These are phyloP conservation scores for Thielaviopsis euricoi DNA, from an alignment of 2,329 filamentous ascomycete species.

Conservation along the genomic window DNA sequence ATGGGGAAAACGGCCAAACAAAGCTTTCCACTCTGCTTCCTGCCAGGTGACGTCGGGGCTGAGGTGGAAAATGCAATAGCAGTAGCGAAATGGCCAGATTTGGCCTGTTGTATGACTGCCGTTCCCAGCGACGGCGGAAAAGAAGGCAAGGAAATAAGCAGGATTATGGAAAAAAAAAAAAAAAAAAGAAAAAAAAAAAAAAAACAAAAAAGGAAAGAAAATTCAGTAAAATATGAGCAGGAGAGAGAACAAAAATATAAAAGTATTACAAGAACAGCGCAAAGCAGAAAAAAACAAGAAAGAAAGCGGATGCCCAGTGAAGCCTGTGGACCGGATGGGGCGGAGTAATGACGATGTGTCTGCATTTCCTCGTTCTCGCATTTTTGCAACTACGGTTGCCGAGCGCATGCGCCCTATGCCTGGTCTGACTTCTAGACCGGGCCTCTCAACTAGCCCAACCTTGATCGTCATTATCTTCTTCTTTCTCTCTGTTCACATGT, in stretches of 20 bases:
- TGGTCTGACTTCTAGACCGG: not conserved
- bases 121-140: too few relatives aligned
- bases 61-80: not conserved
- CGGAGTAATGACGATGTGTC: not conserved
- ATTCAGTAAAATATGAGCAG: too few relatives aligned
- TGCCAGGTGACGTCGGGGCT: not conserved
- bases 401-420: not conserved
- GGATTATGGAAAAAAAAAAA: not conserved
- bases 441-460: not conserved
- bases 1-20: not conserved
- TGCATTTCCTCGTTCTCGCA: not conserved
- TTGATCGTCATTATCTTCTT: too few relatives aligned
- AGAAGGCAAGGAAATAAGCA: too few relatives aligned
- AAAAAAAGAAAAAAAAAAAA: not conserved
- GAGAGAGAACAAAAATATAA: too few relatives aligned
- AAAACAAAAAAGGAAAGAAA: not conserved
- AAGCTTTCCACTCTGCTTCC: not conserved
- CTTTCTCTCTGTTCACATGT: not conserved
- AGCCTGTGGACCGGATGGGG: not conserved
- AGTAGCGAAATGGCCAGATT: too few relatives aligned
- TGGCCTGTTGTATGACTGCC: too few relatives aligned
- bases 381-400: not conserved
- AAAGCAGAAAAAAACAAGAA: conserved; percentile 1
- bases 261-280: not conserved
- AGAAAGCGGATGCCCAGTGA: not conserved